Conservation (phyloP, 257 asterid genomes). For the Capsicum rhomboideum region DNA sequence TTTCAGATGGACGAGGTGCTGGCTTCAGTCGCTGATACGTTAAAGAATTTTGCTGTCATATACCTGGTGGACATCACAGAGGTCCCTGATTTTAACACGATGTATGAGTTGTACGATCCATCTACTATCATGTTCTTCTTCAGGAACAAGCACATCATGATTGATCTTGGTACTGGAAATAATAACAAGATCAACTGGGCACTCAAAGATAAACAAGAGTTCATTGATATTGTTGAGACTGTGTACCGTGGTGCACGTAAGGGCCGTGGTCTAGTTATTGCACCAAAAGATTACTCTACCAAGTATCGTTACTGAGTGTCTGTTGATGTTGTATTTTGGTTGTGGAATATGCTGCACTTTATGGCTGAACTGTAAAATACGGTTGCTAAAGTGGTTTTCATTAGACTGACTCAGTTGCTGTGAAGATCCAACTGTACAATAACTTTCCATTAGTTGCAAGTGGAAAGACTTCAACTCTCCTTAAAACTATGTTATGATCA, state of each 20-base stretch:
- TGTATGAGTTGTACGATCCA: slow-evolving; percentile 94
- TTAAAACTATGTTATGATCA: neutral
- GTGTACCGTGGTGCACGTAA: slow-evolving; percentile 94
- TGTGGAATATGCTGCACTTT: neutral
- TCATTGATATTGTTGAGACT: slow-evolving; percentile 91
- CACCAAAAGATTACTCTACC: slow-evolving; percentile 98
- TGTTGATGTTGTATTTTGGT: neutral
- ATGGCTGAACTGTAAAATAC: neutral
- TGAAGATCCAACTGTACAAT: neutral
- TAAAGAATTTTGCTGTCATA: slow-evolving; percentile 84
- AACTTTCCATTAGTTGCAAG: neutral
- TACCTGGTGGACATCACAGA: slow-evolving; percentile 85
- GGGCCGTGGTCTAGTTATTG: slow-evolving; percentile 96
- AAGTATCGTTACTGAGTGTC: slow-evolving; percentile 60
- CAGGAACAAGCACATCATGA: slow-evolving; percentile 98
- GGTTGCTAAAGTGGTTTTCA: neutral
- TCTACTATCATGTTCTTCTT: slow-evolving; percentile 92
- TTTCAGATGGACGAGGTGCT: slow-evolving; percentile 86
- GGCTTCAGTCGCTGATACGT: slow-evolving; percentile 81
- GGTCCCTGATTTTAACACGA: slow-evolving; percentile 93
- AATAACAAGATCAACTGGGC: slow-evolving; percentile 99
- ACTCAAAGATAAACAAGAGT: slow-evolving; percentile 92
- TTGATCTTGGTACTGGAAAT: slow-evolving; percentile 95
- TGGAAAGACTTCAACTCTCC: neutral
- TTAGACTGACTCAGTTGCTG: neutral